Base-by-base conservation (phyloP, 768 basidiomycete species). In the Goffeauzyma gilvescens region DNA sequence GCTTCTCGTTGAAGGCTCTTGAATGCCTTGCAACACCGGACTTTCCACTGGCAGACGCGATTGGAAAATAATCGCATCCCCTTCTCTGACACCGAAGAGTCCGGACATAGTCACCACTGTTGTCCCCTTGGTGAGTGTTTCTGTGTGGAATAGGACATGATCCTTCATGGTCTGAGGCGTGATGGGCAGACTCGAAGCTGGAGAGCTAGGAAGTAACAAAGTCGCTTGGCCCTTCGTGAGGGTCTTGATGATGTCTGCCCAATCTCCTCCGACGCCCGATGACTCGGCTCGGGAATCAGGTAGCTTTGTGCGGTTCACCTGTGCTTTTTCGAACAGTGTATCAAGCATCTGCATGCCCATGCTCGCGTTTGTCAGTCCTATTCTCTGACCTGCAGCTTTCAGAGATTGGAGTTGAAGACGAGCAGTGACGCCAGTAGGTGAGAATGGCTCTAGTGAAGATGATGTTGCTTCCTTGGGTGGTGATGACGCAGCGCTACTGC, bases 61-160 rank as follows among this genome's bases (percentile, higher is more conserved):
- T 9, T 38, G 22, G 24, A 38, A 38, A 4, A 28, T 18, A n/a
- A 10, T 39, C 17, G 25, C 6, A 27, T 28, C 5, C 18, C 71
- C 70, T 34, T 70, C 66, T 12, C 84, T 59, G 4, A 67, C 69
- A 5, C 84, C 87, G 17, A 87, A 68, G 21, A 95, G 65, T 4
- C 89, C 90, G 0, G 84, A 86, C 26, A 89, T 65, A 0, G 84
- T 84, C 3, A 85, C 71, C 10, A 85, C 61, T 4, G 72, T 68
- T 35, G 67, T 59, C 34, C 48, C 32, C 32, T 53, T 57, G 18
- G 69, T 65, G 1, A 71, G 65, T 13, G 68, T 56, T 1, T 67
- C 68, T 39, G 81, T 75, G 51, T 71, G 75, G 24, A 85, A 69
- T 23, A 75, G 66, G 43, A 90, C 62, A 58, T 98, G 90, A 55